Evolutionary conservation across 192 early-diverging fungal genomes (phyloP).

Genomic region (Lunasporangiospora selenospora): DNA sequence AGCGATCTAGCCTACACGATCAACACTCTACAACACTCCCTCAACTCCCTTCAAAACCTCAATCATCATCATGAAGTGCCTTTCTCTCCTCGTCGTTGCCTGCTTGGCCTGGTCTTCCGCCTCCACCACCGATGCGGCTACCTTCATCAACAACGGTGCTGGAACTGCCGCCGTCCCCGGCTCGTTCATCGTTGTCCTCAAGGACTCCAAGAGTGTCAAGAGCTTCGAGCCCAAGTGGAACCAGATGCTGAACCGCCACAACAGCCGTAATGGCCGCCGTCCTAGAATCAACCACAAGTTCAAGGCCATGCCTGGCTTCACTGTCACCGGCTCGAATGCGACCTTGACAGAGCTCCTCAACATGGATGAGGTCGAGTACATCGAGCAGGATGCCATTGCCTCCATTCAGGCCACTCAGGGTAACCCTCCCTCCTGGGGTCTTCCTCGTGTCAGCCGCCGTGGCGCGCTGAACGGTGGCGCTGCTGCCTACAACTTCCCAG

Average conservation of each 20-base stretch:
- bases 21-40: too few relatives aligned
- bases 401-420: slow-evolving; percentile 26
- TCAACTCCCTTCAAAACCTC: background rate
- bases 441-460: slow-evolving; percentile 28
- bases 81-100: slow-evolving; percentile 39
- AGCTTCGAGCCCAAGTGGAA: slow-evolving; percentile 33
- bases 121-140: slow-evolving; percentile 13
- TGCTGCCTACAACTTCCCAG: slow-evolving; percentile 55
- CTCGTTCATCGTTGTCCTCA: slow-evolving; percentile 70
- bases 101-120: slow-evolving; percentile 19
- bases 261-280: slow-evolving; percentile 5
- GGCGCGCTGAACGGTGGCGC: slow-evolving; percentile 19
- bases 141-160: slow-evolving; percentile 22
- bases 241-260: slow-evolving; percentile 43
- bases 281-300: slow-evolving; percentile 14
- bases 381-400: slow-evolving; percentile 60
- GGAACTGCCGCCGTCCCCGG: slow-evolving; percentile 57
- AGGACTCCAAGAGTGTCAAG: slow-evolving; percentile 42
- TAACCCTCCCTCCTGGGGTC: slow-evolving; percentile 50
- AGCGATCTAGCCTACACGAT: too few relatives aligned
- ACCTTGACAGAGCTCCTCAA: slow-evolving; percentile 45
- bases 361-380: slow-evolving; percentile 45
- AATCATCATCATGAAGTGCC: slow-evolving; percentile 25
- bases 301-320: slow-evolving; percentile 48
- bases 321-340: slow-evolving; percentile 56